phyloP scores from a whole-genome alignment of 768 basidiomycete species.

The Xerocomellus amylosporus region DNA sequence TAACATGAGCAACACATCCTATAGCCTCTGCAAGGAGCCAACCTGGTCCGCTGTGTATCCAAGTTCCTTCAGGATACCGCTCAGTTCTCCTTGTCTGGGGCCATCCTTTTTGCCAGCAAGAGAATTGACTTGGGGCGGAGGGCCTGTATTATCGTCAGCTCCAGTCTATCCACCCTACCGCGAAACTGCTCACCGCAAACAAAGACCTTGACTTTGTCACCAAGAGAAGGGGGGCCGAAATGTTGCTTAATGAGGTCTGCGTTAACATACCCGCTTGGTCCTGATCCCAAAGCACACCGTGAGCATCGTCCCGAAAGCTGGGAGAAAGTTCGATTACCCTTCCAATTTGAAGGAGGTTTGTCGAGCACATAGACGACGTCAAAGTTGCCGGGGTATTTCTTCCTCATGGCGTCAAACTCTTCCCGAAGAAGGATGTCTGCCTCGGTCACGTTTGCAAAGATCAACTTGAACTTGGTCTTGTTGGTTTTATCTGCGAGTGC shows the following conservation, averaged over 20 bases:
- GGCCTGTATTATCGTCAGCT: conserved; percentile 41
- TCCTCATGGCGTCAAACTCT: conserved; percentile 68
- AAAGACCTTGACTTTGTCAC: conserved; percentile 84
- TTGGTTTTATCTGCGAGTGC: conserved; percentile 71
- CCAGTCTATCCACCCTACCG: not conserved
- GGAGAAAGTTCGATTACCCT: conserved; percentile 43
- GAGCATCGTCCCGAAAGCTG: conserved; percentile 2
- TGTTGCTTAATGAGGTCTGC: conserved; percentile 71
- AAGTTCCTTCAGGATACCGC: conserved; percentile 80
- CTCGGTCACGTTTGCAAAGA: conserved; percentile 90
- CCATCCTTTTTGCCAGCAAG: conserved; percentile 88
- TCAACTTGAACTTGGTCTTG: conserved; percentile 91
- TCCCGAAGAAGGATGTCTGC: conserved; percentile 86
- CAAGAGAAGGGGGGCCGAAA: conserved; percentile 58
- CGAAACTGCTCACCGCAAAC: conserved; percentile 67
- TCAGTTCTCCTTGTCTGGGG: conserved; percentile 73
- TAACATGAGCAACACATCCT: not conserved
- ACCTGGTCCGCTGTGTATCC: conserved; percentile 90
- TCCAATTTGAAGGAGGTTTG: conserved; percentile 58
- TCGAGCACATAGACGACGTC: conserved; percentile 87
- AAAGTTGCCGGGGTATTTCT: conserved; percentile 66
- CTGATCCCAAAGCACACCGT: conserved; percentile 30
- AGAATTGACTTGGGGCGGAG: conserved; percentile 85
- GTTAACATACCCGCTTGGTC: conserved; percentile 72
- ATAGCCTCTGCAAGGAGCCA: not conserved